Conservation (phyloP, 179 eudicot genomes). For the Pouteria campechiana region DNA sequence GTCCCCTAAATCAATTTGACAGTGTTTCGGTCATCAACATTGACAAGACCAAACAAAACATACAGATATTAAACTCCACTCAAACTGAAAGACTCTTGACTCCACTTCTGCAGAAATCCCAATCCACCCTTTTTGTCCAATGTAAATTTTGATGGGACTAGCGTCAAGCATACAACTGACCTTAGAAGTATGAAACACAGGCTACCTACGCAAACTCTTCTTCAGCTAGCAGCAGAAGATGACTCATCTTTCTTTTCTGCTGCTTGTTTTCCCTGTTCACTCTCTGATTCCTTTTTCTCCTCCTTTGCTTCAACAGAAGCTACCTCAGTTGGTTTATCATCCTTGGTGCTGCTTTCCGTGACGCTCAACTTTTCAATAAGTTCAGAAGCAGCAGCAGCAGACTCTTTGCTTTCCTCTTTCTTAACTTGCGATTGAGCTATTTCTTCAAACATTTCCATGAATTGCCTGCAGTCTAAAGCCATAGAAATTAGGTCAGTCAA, state of each 20-base stretch:
- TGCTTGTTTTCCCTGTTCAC: slow-evolving; percentile 13
- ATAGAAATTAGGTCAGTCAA: no score
- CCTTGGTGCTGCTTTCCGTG: slow-evolving; percentile 26
- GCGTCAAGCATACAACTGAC: no score
- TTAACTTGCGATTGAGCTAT: slow-evolving; percentile 50
- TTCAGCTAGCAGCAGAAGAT: slow-evolving; percentile 16
- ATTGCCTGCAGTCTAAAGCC: slow-evolving; percentile 52
- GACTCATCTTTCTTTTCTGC: slow-evolving; percentile 25
- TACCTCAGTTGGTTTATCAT: slow-evolving; percentile 9
- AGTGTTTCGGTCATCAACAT: no score
- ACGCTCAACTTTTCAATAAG: slow-evolving; percentile 53
- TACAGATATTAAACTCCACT: no score
- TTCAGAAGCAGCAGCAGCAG: slow-evolving; percentile 38
- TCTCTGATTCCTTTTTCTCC: slow-evolving; percentile 16
- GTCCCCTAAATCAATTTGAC: no score
- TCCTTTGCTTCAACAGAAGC: slow-evolving; percentile 4
- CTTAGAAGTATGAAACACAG: no score
- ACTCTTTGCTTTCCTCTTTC: slow-evolving; percentile 47
- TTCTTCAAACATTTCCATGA: slow-evolving; percentile 60
- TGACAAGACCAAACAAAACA: no score
- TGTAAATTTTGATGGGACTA: no score
- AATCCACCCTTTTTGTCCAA: no score
- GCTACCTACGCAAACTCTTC: no score
- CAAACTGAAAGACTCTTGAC: no score
- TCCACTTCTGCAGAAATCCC: no score